Percentiles rank a stretch among this genome's conserved stretches.
Evolutionary conservation across 257 asterid genomes (phyloP).

Genomic region (Lavandula angustifolia): DNA sequence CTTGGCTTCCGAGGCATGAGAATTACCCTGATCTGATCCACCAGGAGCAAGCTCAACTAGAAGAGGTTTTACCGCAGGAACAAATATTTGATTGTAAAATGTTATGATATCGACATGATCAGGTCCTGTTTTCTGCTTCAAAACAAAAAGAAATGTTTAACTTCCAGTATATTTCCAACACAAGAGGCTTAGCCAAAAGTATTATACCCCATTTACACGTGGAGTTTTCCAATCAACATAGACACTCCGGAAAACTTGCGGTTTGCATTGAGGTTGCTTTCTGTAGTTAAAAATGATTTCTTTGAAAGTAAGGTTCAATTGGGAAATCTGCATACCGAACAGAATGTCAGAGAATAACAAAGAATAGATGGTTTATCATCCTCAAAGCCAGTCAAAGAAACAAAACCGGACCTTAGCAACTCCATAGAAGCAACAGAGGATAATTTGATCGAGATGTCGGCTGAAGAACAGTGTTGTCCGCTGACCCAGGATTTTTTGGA

Average conservation of each 20-base stretch:
- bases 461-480: conserved; percentile 74
- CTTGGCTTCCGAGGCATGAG: conserved; percentile 51
- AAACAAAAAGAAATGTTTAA: conserved; percentile 26
- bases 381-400: conserved; percentile 19
- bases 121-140: conserved; percentile 73
- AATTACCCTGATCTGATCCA: conserved; percentile 54
- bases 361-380: conserved; percentile 15
- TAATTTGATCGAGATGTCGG: conserved; percentile 93
- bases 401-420: conserved; percentile 79
- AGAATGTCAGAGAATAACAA: conserved; percentile 24
- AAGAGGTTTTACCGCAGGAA: conserved; percentile 90
- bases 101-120: conserved; percentile 92
- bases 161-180: conserved; percentile 18
- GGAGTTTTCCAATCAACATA: conserved; percentile 52
- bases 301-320: conserved; percentile 59
- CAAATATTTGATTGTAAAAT: conserved; percentile 84
- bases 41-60: conserved; percentile 81
- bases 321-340: conserved; percentile 70
- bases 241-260: conserved; percentile 66
- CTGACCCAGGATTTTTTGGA: conserved; percentile 82
- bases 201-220: conserved; percentile 60
- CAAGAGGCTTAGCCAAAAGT: conserved; percentile 24
- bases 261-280: conserved; percentile 71
- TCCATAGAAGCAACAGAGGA: conserved; percentile 97
- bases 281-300: conserved; percentile 66